These are phyloP conservation scores for Coemansia sp. DNA, from an alignment of 192 early-diverging fungal species.

Conservation along the genomic window DNA sequence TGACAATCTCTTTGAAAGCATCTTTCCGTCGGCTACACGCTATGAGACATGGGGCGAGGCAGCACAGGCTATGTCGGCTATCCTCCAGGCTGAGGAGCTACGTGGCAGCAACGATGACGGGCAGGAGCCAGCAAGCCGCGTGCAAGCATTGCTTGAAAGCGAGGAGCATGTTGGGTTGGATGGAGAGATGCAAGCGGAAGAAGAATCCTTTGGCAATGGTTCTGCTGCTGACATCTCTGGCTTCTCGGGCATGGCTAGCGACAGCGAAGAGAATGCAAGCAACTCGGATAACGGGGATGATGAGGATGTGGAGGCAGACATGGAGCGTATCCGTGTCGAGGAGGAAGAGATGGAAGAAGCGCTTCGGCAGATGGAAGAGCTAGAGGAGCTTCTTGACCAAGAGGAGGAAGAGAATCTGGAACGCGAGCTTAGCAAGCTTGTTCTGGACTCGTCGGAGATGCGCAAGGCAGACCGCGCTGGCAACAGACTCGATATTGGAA, in stretches of 20 bases:
- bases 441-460: constrained; percentile 86
- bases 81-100: neutral
- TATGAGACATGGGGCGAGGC: constrained; percentile 75
- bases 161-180: neutral
- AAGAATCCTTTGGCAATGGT: neutral
- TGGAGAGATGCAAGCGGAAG: neutral
- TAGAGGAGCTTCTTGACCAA: constrained; percentile 70
- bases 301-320: constrained; percentile 10
- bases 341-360: constrained; percentile 58
- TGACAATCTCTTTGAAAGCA: constrained; percentile 71
- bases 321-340: constrained; percentile 36
- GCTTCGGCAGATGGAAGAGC: constrained; percentile 56
- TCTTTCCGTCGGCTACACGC: constrained; percentile 61
- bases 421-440: constrained; percentile 82
- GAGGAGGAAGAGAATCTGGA: constrained; percentile 89
- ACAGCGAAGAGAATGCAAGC: neutral
- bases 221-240: neutral
- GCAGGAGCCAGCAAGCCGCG: neutral
- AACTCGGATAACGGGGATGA: neutral
- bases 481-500: constrained; percentile 80
- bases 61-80: constrained; percentile 61
- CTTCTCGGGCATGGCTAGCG: neutral
- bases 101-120: neutral
- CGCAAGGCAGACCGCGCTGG: constrained; percentile 60
- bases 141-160: neutral